Percentiles rank a stretch among this genome's conserved stretches.
Evolutionary conservation across 495 filamentous ascomycete species (phyloP).

Genomic region (Diplogelasinospora grovesii): DNA sequence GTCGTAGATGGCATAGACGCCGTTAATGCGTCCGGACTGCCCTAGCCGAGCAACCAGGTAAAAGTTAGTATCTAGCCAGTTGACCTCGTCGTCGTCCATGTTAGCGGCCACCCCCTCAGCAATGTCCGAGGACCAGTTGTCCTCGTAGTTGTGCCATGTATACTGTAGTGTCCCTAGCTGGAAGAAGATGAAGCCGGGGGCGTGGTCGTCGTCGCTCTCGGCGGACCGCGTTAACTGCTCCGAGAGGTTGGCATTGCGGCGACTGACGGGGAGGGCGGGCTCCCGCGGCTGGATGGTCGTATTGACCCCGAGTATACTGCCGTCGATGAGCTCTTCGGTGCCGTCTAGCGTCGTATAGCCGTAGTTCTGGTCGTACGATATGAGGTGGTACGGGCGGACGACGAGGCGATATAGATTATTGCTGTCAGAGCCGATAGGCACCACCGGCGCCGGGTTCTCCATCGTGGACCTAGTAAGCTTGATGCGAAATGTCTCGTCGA

Average conservation of each 20-base stretch:
- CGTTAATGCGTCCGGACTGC: background rate
- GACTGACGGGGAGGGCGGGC: background rate
- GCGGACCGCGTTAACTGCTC: background rate
- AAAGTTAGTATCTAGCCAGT: constrained; percentile 1
- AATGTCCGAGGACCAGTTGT: background rate
- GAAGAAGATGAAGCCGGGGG: constrained; percentile 1
- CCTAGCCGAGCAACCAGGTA: background rate
- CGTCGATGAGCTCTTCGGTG: constrained; percentile 1
- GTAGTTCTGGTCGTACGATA: background rate
- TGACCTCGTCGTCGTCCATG: background rate
- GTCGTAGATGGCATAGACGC: background rate
- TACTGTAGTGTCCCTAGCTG: background rate
- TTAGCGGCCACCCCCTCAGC: background rate
- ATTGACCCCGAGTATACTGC: background rate
- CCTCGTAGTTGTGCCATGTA: background rate
- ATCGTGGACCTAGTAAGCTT: background rate
- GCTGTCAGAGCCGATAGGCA: background rate
- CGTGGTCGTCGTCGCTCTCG: background rate
- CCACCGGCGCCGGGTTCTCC: background rate
- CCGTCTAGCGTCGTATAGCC: background rate
- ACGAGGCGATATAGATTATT: constrained; percentile 1
- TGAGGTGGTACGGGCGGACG: background rate
- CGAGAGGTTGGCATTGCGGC: background rate
- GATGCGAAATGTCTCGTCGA: background rate
- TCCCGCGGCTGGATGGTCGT: background rate